Evolutionary conservation across 1,139 yeast species (phyloP).

Genomic region (Suhomyces guaymorum): DNA sequence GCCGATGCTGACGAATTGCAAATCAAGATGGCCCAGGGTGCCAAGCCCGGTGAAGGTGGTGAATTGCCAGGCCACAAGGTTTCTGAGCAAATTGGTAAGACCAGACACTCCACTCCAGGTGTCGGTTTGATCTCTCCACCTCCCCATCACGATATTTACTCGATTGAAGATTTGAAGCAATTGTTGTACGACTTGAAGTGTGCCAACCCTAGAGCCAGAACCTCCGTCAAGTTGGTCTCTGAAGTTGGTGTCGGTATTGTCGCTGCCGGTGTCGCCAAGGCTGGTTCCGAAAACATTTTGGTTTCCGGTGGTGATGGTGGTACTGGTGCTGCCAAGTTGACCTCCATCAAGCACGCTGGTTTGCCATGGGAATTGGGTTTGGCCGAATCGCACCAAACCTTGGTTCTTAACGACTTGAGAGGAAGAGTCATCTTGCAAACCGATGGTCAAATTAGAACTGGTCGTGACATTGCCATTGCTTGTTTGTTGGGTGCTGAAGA

Average conservation of each 20-base stretch:
- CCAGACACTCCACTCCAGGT: constrained; percentile 95
- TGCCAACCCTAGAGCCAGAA: constrained; percentile 95
- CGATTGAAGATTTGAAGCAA: constrained; percentile 97
- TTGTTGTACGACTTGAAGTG: constrained; percentile 95
- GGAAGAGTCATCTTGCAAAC: constrained; percentile 95
- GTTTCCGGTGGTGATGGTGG: constrained; percentile 99
- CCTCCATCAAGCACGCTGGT: constrained; percentile 96
- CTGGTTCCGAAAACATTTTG: constrained; percentile 94
- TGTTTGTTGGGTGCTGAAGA: constrained; percentile 97
- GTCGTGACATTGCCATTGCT: constrained; percentile 94
- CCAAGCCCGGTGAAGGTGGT: constrained; percentile 99
- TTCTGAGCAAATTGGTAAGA: constrained; percentile 82
- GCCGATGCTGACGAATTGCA: constrained; percentile 97
- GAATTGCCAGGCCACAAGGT: constrained; percentile 97
- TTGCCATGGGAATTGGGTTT: constrained; percentile 98
- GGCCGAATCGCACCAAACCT: constrained; percentile 97
- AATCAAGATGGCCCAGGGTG: constrained; percentile 99
- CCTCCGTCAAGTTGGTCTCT: constrained; percentile 92
- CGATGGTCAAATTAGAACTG: constrained; percentile 96
- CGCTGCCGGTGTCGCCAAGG: constrained; percentile 99
- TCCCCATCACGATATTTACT: constrained; percentile 97
- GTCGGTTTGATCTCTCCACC: constrained; percentile 98
- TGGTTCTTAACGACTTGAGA: constrained; percentile 92
- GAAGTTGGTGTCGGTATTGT: constrained; percentile 99
- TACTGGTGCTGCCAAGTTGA: constrained; percentile 98